Evolutionary conservation across 2,329 filamentous ascomycete species (phyloP).

Genomic region (Arthrobotrys iridis): DNA sequence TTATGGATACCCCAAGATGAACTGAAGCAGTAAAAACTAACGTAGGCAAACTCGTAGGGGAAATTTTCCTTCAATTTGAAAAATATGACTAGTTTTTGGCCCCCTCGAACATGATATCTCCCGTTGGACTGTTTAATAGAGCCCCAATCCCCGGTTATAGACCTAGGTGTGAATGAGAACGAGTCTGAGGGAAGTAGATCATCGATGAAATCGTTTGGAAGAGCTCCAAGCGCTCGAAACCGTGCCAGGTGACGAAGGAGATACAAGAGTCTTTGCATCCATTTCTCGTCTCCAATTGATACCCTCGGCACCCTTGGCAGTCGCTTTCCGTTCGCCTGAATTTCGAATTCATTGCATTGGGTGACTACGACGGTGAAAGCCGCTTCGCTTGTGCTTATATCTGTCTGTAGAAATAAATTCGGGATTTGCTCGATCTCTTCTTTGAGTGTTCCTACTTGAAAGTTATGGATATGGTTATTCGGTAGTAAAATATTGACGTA

Average conservation of each 20-base stretch:
- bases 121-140: neutral
- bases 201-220: neutral
- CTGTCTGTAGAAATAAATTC: neutral
- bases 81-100: neutral
- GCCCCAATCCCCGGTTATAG: neutral
- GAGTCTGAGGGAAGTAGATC: neutral
- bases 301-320: slow-evolving; percentile 11
- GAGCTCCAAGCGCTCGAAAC: slow-evolving; percentile 2
- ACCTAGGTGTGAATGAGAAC: neutral
- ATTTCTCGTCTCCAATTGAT: neutral
- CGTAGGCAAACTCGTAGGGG: neutral
- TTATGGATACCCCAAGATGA: slow-evolving; percentile 31
- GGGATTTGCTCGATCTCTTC: neutral
- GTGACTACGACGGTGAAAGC: neutral
- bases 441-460: neutral
- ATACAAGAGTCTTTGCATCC: slow-evolving; percentile 5
- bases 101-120: neutral
- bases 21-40: slow-evolving; percentile 24
- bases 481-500: neutral
- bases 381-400: neutral
- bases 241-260: slow-evolving; percentile 6
- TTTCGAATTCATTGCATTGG: neutral
- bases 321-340: neutral
- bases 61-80: neutral
- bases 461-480: neutral